A percentile compares a stretch with the other conserved stretches of the same genome.
Conservation (phyloP, 2,329 filamentous ascomycete genomes). For the Gyromitra esculenta region DNA sequence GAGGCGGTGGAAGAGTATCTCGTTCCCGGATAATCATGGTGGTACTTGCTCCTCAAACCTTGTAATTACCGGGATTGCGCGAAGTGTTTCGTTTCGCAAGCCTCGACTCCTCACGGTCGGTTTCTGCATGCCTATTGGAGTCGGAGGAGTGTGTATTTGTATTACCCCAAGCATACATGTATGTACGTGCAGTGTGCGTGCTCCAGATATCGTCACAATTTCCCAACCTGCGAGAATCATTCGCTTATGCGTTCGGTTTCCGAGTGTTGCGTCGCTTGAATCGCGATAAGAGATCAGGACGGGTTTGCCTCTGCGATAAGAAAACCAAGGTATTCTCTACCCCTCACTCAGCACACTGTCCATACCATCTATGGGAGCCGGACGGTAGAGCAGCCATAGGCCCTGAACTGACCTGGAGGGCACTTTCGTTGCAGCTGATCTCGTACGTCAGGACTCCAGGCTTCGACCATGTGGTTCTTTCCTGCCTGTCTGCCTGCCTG, state of each 20-base stretch:
- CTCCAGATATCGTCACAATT: conserved; percentile 29
- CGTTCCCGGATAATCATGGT: conserved; percentile 45
- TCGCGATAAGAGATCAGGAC: conserved; percentile 47
- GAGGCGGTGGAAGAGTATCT: conserved; percentile 41
- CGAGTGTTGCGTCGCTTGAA: conserved; percentile 37
- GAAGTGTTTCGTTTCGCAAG: conserved; percentile 46
- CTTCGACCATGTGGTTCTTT: conserved; percentile 43
- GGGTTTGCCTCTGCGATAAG: conserved; percentile 36
- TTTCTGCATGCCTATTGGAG: conserved; percentile 49
- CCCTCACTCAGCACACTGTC: conserved; percentile 13
- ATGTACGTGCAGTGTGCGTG: conserved; percentile 26
- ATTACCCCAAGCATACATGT: conserved; percentile 23
- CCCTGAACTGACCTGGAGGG: conserved; percentile 24
- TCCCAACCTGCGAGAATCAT: conserved; percentile 12
- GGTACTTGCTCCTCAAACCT: conserved; percentile 34
- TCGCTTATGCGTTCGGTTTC: conserved; percentile 23
- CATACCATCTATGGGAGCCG: conserved; percentile 19
- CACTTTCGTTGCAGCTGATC: conserved; percentile 43
- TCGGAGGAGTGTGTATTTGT: conserved; percentile 32
- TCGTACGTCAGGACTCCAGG: conserved; percentile 40
- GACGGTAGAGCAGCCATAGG: conserved; percentile 15
- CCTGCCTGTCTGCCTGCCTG: conserved; percentile 18
- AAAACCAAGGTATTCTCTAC: conserved; percentile 35
- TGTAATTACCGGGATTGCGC: conserved; percentile 47
- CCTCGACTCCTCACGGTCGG: conserved; percentile 45